Evolutionary conservation across 169 alveolate species (phyloP).

Genomic region (Miamiensis avidus): DNA sequence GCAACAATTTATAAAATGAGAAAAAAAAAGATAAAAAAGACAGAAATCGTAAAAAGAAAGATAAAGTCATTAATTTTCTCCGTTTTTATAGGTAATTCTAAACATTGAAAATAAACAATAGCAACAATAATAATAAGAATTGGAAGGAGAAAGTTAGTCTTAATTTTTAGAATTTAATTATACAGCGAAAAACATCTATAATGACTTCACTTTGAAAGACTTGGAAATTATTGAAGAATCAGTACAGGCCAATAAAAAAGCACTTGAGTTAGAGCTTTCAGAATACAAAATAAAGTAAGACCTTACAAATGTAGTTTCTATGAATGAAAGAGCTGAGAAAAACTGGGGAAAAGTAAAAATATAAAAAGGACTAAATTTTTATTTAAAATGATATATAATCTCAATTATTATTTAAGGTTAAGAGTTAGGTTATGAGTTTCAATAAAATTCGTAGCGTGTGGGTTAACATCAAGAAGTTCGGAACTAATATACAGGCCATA

Average conservation of each 20-base stretch:
- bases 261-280: background rate
- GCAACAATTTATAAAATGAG: too few species aligned
- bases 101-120: background rate
- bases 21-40: too few species aligned
- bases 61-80: too few species aligned
- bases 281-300: background rate
- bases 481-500: background rate
- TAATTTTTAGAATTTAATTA: too few species aligned
- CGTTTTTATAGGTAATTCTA: background rate
- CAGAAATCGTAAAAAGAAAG: too few species aligned
- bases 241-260: background rate
- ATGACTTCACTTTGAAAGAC: background rate
- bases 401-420: too few species aligned
- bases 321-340: background rate
- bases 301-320: background rate
- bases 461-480: background rate
- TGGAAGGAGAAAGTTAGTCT: too few species aligned
- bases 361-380: too few species aligned
- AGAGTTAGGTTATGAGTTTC: background rate
- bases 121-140: too few species aligned
- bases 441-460: background rate
- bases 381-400: too few species aligned
- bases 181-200: too few species aligned
- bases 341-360: background rate
- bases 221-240: background rate